These are phyloP conservation scores for thale cress (Arabidopsis thaliana) DNA, from an alignment of 345 rosid species.

Conservation along the genomic window TAIR10.1 NC_003076.8:20143501-20144000, in stretches of 20 bases:
- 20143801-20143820: constrained; percentile 76
- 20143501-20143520: neutral
- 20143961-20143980: neutral
- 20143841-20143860: constrained; percentile 66
- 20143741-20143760: constrained; percentile 77
- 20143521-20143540: neutral
- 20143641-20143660: neutral
- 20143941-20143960: neutral
- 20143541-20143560: neutral
- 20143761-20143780: constrained; percentile 74
- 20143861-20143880: constrained; percentile 63
- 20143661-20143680: neutral
- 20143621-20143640: constrained; percentile 22
- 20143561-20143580: neutral
- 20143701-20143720: neutral
- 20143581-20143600: neutral
- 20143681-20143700: neutral
- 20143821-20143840: constrained; percentile 72
- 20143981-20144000: constrained; percentile 64
- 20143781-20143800: constrained; percentile 93
- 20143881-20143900: constrained; percentile 45
- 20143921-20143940: constrained; percentile 4
- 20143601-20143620: constrained; percentile 2
- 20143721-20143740: neutral
- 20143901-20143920: neutral